A percentile compares a stretch with the other conserved stretches of the same genome.
Conservation (phyloP, 495 filamentous ascomycete species). For the Xylaria intraflava region DNA sequence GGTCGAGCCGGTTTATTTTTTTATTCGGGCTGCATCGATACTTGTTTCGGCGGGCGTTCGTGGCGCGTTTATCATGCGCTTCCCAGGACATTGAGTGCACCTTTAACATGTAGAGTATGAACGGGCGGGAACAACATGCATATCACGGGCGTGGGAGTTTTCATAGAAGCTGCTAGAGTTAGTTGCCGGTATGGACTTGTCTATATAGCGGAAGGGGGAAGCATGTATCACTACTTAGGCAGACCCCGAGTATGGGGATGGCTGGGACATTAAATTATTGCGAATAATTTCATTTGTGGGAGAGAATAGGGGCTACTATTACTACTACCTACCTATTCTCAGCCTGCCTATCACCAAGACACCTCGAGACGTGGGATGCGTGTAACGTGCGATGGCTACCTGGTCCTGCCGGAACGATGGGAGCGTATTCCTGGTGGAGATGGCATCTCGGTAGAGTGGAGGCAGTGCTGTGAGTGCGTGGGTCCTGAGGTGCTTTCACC, state of each 20-base stretch:
- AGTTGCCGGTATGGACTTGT: neutral
- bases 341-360: too few relatives aligned
- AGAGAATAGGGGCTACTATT: too few relatives aligned
- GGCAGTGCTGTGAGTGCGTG: too few relatives aligned
- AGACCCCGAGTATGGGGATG: neutral
- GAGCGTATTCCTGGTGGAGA: too few relatives aligned
- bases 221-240: slow-evolving; percentile 9
- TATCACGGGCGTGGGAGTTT: slow-evolving; percentile 4
- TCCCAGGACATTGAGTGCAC: slow-evolving; percentile 2
- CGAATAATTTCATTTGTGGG: neutral
- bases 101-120: slow-evolving; percentile 6
- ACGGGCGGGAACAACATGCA: slow-evolving; percentile 4
- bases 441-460: too few relatives aligned
- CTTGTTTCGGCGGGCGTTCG: slow-evolving; percentile 1
- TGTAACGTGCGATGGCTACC: too few relatives aligned
- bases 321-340: too few relatives aligned
- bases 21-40: slow-evolving; percentile 2
- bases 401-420: too few relatives aligned
- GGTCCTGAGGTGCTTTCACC: too few relatives aligned
- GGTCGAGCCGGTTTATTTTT: slow-evolving; percentile 9
- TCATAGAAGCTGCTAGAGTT: slow-evolving; percentile 6
- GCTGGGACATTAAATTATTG: neutral
- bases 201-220: neutral
- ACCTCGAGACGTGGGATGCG: too few relatives aligned
- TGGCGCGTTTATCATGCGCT: slow-evolving; percentile 5